Percentiles rank a stretch among this genome's conserved stretches.
Conservation (phyloP, 768 basidiomycete genomes). For the Suillus placidus region DNA sequence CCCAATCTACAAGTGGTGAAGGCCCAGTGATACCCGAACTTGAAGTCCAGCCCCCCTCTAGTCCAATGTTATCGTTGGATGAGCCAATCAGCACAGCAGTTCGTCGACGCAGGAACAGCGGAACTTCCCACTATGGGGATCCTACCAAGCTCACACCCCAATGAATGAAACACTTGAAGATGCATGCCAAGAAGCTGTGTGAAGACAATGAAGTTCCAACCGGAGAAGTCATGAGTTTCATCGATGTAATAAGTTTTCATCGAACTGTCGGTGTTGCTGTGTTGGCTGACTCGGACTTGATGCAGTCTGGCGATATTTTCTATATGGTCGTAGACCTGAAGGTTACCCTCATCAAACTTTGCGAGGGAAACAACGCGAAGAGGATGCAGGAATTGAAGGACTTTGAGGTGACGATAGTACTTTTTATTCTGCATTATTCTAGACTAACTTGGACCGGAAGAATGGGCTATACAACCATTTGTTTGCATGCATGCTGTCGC, state of each 20-base stretch:
- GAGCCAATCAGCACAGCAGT: background rate
- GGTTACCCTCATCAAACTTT: background rate
- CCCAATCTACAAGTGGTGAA: background rate
- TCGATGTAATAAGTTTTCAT: background rate
- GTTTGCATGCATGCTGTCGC: conserved; percentile 8
- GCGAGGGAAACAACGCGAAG: too few relatives aligned
- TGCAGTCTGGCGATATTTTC: background rate
- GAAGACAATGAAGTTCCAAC: background rate
- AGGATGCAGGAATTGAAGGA: too few relatives aligned
- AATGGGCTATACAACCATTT: background rate
- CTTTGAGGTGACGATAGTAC: too few relatives aligned
- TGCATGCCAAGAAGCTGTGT: background rate
- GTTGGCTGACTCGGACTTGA: background rate
- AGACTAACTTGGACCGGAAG: background rate
- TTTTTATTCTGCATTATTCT: background rate
- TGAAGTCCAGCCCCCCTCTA: background rate
- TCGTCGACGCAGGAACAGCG: background rate
- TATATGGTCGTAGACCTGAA: conserved; percentile 6
- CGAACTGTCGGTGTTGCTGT: background rate
- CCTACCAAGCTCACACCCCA: background rate
- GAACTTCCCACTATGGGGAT: background rate
- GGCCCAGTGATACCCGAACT: background rate
- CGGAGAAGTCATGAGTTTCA: background rate
- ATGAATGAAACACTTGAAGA: background rate
- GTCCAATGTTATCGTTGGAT: background rate